Conservation (phyloP, 805 yeast genomes). For the Candida broadrunensis region DNA sequence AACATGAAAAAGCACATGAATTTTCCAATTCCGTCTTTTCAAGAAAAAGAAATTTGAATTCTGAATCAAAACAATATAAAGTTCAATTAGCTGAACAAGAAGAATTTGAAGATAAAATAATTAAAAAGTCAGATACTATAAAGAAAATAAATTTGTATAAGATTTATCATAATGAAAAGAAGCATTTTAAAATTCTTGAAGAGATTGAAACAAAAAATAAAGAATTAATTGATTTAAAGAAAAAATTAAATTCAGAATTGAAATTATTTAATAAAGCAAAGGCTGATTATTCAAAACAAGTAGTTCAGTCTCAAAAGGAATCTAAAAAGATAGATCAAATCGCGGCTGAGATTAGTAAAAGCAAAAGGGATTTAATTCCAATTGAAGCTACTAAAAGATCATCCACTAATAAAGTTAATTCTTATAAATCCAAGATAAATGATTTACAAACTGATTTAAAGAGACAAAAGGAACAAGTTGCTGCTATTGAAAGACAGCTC, state of each 20-base stretch:
- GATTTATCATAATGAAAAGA: slow-evolving; percentile 56
- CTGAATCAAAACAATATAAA: slow-evolving; percentile 74
- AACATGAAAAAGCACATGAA: slow-evolving; percentile 64
- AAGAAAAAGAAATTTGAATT: slow-evolving; percentile 63
- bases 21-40: slow-evolving; percentile 62
- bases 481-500: slow-evolving; percentile 46
- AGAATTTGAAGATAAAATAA: slow-evolving; percentile 53
- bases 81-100: slow-evolving; percentile 74
- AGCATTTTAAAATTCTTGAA: slow-evolving; percentile 30
- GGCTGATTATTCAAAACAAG: slow-evolving; percentile 45
- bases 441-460: slow-evolving; percentile 51
- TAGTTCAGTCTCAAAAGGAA: slow-evolving; percentile 40
- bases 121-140: slow-evolving; percentile 46
- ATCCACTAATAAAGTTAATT: slow-evolving; percentile 42
- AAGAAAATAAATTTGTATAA: slow-evolving; percentile 57
- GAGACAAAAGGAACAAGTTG: slow-evolving; percentile 46
- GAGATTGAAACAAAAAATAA: slow-evolving; percentile 34
- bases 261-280: slow-evolving; percentile 21
- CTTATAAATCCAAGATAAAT: slow-evolving; percentile 45
- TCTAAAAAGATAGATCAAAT: slow-evolving; percentile 34
- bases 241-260: slow-evolving; percentile 23
- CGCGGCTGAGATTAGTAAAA: slow-evolving; percentile 39
- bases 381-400: slow-evolving; percentile 54
- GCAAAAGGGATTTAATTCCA: slow-evolving; percentile 56
- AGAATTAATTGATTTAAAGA: slow-evolving; percentile 32